Evolutionary conservation across 2,329 filamentous ascomycete species (phyloP), one percentile per base, ranked within the genome.

Genomic region (Anisogramma anomala): DNA sequence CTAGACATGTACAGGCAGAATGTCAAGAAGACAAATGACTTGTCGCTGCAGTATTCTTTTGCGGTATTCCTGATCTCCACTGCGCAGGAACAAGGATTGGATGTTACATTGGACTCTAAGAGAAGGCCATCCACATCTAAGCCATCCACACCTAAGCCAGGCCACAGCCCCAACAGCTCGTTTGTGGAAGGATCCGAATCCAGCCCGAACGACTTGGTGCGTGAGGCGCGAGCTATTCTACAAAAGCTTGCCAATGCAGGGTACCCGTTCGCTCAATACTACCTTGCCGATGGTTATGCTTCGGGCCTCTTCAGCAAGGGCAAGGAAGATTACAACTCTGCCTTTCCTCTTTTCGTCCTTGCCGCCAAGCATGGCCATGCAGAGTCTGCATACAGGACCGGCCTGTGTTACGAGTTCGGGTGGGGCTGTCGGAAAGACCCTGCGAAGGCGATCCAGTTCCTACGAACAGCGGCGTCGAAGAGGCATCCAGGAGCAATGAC

Each of bases 211-310:
- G 79, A 87, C 49, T 67, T 96, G 46, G 67, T 94, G 34, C 78
- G 79, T 26, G 91, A 98, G 69, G 88, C 91, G 45, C 84, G 86
- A 56, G 78, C 80, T 46, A 95, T 96, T 53, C 66, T 98, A 33
- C 85, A 93, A 62, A 82, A 80, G 48, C 71, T 96, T 38, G 74
- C 88, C 14, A 89, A 88, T 62, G 80, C 79, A 43, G 86, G 86
- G 33, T 95, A 95, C 58, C 91, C 91, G 1, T 96, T 95, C 60
- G 91, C 91, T 3, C 91, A 98, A 60, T 98, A 98, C 64, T 96
- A 96, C 59, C 77, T 98, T 10, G 91, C 79, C 15, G 91, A 98
- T 57, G 91, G 91, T 1, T 94, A 85, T 57, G 85, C 87, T 2
- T 95, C 89, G 5, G 91, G 91, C 0, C 69, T 98, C 18, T 96